Evolutionary conservation across 176 grass and related monocot species (phyloP), one percentile per base, ranked within the genome.

Genomic region (Cymbopogon citratus): DNA sequence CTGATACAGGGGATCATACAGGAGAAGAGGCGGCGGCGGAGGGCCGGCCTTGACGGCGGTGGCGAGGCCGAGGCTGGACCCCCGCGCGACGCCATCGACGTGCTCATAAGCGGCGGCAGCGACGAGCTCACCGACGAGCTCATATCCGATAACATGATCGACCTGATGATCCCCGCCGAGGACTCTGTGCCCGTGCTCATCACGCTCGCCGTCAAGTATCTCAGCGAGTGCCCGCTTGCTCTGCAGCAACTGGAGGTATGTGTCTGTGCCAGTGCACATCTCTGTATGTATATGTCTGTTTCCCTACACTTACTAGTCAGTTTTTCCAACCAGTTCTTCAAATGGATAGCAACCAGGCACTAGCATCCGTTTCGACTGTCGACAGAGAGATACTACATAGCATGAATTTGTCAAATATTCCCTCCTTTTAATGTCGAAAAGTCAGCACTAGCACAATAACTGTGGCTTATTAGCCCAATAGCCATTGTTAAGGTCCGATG

Each of bases 111-210:
- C 28, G 76, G 80, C 36, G 74, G 78, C 43, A 89, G 87, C 27
- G 76, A 90, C 0, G 88, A 90, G 76, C 77, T 99, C 66, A 99
- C 91, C 6, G 93, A 96, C 68, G 93, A 99, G 36, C 83, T 99
- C 57, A 95, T 99, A 27, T 99, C 97, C 0, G 97, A 99, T 85
- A 99, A 99, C 54, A 95, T 99, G 89, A 93, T 99, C 67, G 97
- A 99, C 86, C 77, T 99, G 15, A 99, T 99, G 97, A 99, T 99
- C 63, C 97, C 97, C 0, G 97, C 97, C 1, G 97, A 99, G 87
- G 97, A 99, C 80, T 99, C 97, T 1, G 97, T 99, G 59, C 97
- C 97, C 1, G 87, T 96, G 44, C 92, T 99, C 25, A 89, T 99
- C 87, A 99, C 97, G 16, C 89, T 99, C 19, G 89, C 97, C n/a